phyloP scores from a whole-genome alignment of 2,329 filamentous ascomycete genomes.

The Diplodia corticola region DNA sequence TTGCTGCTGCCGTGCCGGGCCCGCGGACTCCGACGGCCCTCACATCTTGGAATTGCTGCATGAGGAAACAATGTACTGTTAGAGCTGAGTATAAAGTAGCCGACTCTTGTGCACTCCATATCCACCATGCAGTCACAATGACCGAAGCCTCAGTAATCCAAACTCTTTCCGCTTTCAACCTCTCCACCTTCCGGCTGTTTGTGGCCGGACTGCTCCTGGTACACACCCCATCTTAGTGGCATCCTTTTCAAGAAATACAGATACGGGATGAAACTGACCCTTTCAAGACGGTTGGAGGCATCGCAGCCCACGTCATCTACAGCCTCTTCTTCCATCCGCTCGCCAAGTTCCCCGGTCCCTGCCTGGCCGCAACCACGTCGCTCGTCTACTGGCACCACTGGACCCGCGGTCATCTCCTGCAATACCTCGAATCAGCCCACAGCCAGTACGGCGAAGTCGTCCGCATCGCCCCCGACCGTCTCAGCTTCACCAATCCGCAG shows the following conservation, averaged over 20 bases:
- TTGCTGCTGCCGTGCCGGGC: neutral
- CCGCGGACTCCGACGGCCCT: neutral
- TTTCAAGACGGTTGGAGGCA: neutral
- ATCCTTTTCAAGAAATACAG: too few species aligned
- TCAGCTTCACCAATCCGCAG: conserved; percentile 15
- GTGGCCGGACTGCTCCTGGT: neutral
- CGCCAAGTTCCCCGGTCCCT: neutral
- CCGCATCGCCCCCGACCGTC: conserved; percentile 17
- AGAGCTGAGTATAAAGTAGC: neutral
- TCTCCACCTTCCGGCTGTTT: neutral
- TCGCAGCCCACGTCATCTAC: neutral
- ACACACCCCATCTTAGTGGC: neutral
- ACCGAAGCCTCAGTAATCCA: neutral
- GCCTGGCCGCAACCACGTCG: neutral
- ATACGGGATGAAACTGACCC: neutral
- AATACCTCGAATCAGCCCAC: conserved; percentile 6
- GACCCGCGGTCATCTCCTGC: neutral
- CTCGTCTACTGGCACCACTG: neutral
- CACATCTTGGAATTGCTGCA: neutral
- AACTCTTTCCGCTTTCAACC: neutral
- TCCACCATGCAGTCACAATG: neutral
- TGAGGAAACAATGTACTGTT: neutral
- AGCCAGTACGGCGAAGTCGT: conserved; percentile 19
- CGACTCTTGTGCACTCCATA: neutral
- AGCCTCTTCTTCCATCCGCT: neutral